Evolutionary conservation across 371 early-diverging fungal species (phyloP).

Genomic region (Mucor velutinosus): DNA sequence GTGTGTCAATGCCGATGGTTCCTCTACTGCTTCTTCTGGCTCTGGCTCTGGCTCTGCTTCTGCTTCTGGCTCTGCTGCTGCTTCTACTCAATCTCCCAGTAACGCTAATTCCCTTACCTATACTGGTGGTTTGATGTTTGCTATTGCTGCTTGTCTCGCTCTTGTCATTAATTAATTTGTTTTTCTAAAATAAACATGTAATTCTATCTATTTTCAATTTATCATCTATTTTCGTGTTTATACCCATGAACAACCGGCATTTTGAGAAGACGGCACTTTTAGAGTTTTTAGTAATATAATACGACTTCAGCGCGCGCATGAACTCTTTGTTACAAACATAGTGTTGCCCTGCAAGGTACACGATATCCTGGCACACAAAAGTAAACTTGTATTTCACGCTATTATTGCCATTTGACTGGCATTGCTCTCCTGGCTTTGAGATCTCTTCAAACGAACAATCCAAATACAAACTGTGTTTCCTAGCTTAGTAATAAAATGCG

Average conservation of each 20-base stretch:
- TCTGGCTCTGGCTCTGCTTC: not conserved
- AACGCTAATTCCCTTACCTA: conserved; percentile 8
- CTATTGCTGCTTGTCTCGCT: not conserved
- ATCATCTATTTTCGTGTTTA: not conserved
- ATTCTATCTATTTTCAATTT: no score
- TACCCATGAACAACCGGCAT: not conserved
- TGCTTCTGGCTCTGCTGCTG: not conserved
- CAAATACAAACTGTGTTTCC: no score
- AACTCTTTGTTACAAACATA: no score
- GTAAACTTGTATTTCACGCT: no score
- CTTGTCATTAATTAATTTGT: not conserved
- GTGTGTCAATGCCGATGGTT: conserved; percentile 45
- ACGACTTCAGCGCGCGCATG: no score
- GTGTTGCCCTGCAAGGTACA: no score
- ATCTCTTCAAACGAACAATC: no score
- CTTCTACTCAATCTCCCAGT: conserved; percentile 3
- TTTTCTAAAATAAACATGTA: not conserved
- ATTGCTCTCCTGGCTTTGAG: no score
- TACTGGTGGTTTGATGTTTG: conserved; percentile 5
- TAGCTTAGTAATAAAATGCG: not conserved
- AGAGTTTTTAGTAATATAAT: not conserved
- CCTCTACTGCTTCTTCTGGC: not conserved
- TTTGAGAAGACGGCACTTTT: not conserved
- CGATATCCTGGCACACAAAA: no score
- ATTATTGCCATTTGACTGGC: no score